phyloP scores from a whole-genome alignment of 169 alveolate species.

The Cryptosporidium sp. region DNA sequence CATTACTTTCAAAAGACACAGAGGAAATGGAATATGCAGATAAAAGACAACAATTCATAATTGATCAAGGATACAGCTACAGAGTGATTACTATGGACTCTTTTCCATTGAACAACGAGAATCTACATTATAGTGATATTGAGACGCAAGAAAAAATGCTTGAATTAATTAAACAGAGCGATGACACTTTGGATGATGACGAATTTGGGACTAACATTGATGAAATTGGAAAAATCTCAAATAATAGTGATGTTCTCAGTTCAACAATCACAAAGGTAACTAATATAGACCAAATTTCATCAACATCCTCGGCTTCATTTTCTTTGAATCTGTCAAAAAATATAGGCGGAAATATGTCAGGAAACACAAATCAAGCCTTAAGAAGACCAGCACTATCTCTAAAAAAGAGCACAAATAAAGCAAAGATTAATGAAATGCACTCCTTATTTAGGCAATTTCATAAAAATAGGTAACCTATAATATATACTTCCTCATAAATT shows the following conservation, averaged over 20 bases:
- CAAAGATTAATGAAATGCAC: slow-evolving; percentile 69
- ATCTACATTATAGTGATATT: slow-evolving; percentile 30
- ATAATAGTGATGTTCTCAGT: slow-evolving; percentile 34
- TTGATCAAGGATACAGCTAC: slow-evolving; percentile 92
- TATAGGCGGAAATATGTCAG: neutral
- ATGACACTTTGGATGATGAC: slow-evolving; percentile 52
- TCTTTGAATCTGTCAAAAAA: neutral
- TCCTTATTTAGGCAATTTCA: slow-evolving; percentile 67
- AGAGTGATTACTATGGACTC: slow-evolving; percentile 70
- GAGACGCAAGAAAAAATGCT: slow-evolving; percentile 40
- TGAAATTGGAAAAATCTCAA: slow-evolving; percentile 3
- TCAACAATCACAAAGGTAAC: slow-evolving; percentile 50
- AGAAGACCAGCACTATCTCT: slow-evolving; percentile 49
- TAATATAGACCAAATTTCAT: slow-evolving; percentile 27
- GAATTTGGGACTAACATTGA: slow-evolving; percentile 26
- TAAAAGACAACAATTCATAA: slow-evolving; percentile 96
- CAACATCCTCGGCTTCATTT: slow-evolving; percentile 3
- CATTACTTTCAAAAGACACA: slow-evolving; percentile 97
- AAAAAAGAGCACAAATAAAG: slow-evolving; percentile 16
- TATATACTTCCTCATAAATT: slow-evolving; percentile 58
- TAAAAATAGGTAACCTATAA: slow-evolving; percentile 28
- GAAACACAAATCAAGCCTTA: neutral
- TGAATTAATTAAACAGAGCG: slow-evolving; percentile 47
- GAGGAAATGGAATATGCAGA: slow-evolving; percentile 97
- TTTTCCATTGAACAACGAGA: slow-evolving; percentile 57